Evolutionary conservation across 2,329 filamentous ascomycete genomes (phyloP).

Genomic region (Leptographium procerum): DNA sequence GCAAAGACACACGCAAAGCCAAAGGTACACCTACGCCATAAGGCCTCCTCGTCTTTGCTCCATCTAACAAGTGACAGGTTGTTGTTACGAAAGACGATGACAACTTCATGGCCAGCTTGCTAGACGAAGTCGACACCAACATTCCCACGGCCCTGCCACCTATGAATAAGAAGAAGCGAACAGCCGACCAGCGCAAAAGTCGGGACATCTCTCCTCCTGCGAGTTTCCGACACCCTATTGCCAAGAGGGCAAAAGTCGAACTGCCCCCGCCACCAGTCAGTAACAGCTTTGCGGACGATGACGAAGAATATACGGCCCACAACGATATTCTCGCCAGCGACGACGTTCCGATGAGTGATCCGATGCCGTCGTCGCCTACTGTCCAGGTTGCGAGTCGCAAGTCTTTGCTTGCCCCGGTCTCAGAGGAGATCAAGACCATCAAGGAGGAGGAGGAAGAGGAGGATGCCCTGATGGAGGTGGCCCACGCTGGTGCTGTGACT

Average conservation of each 20-base stretch:
- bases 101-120: slow-evolving; percentile 71
- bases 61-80: slow-evolving; percentile 35
- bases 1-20: slow-evolving; percentile 58
- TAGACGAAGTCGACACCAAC: slow-evolving; percentile 82
- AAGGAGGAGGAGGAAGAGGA: slow-evolving; percentile 45
- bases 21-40: slow-evolving; percentile 47
- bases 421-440: not conserved
- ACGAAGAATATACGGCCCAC: slow-evolving; percentile 30
- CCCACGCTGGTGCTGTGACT: slow-evolving; percentile 59
- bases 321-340: slow-evolving; percentile 15
- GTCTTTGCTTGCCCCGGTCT: slow-evolving; percentile 20
- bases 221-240: slow-evolving; percentile 34
- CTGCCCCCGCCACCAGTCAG: slow-evolving; percentile 36
- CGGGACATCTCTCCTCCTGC: slow-evolving; percentile 69
- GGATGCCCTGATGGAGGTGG: slow-evolving; percentile 75
- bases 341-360: slow-evolving; percentile 69
- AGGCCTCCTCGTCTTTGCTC: not conserved
- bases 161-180: slow-evolving; percentile 53
- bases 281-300: slow-evolving; percentile 39
- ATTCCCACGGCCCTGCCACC: slow-evolving; percentile 42
- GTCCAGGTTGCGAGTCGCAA: slow-evolving; percentile 68
- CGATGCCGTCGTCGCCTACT: slow-evolving; percentile 76
- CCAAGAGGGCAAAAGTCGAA: slow-evolving; percentile 49
- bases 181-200: slow-evolving; percentile 60
- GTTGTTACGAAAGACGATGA: slow-evolving; percentile 78